Evolutionary conservation across 345 rosid genomes (phyloP), one percentile per base, ranked within the genome.

Genomic region (Citrus australasica): DNA sequence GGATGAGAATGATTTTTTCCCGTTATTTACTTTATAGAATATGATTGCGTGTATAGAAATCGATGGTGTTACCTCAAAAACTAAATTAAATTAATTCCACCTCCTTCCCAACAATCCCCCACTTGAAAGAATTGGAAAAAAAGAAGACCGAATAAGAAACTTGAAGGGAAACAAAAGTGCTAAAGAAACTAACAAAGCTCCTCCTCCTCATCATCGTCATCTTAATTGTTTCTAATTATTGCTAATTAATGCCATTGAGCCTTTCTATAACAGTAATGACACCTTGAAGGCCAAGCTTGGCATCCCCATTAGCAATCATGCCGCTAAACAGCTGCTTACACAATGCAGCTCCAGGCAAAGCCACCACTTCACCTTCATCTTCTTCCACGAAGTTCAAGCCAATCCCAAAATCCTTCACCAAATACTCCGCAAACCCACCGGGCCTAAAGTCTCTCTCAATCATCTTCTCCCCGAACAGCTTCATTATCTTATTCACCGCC

Each of bases 391-490:
- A 79, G 83, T 88, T 85, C 69, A 86, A 89, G 6, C 95, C 94
- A 92, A 93, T 89, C 9, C 95, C 98, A 86, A 92, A 80, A 79
- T 95, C 98, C 86, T 95, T 95, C 78, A 93, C 94, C 82, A 92
- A 86, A 55, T 93, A 95, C 84, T 93, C 94, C 0, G 92, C 92
- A 38, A 87, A 89, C 55, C 89, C 98, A 0, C 97, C 95, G 0
- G 94, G 89, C 83, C 78, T 85, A 53, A 89, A 90, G 66, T 93
- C 95, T 76, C 90, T 86, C 59, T 71, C 83, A 1, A 83, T 86
- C 93, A 91, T 86, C 84, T 94, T 90, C 73, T 70, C 88, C 74
- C 98, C 97, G 22, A 85, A 92, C 59, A 93, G 22, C 78, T 89
- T 84, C 95, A 95, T 93, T 75, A 81, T 93, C 85, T 79, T 89